Base-by-base conservation (phyloP, 805 yeast genomes). In the Monosporozyma yasuniensis region DNA sequence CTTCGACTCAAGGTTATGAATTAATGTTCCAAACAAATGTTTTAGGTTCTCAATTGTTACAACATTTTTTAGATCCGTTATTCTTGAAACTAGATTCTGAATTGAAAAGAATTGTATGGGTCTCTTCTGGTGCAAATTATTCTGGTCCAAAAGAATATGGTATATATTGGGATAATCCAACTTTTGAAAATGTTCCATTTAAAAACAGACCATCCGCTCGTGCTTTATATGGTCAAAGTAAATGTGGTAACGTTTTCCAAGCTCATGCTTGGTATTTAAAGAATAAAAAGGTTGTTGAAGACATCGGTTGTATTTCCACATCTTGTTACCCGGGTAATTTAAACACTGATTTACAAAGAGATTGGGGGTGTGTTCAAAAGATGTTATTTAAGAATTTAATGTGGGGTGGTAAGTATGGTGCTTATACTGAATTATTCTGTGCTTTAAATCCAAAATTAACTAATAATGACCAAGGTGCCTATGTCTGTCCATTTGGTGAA, bases 101-200 rank as follows among this genome's bases (percentile, higher is more conserved):
- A 9, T 49, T 63, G 41, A 64, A 67, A 42, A 61, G 74, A 57
- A 60, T 71, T 43, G 72, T 71, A 14, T 72, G 73, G 72, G 67
- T 70, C 6, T 56, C 70, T 25, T 69, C 74, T 1, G 54, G 59
- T 19, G 68, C 68, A 12, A 72, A 68, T 47, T 49, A 58, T 14
- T 19, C 42, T 12, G 62, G 66, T 8, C 65, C 65, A n/a, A 22
- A 42, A n/a, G 52, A 56, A 2, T 64, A 62, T 27, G 73, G 73
- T 38, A 58, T 71, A 22, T 54, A 67, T 43, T 56, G 61, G 61
- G 60, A 61, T 23, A 57, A 61, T 56, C 66, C 67, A 35, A 50
- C 57, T 4, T 61, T 52, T 46, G 54, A 56, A 49, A 58, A 53
- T n/a, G 54, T 50, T 2, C 54, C 59, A 3, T 18, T 48, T 12